Conservation (phyloP, 169 alveolate species). For the Plasmodium relictum region DNA sequence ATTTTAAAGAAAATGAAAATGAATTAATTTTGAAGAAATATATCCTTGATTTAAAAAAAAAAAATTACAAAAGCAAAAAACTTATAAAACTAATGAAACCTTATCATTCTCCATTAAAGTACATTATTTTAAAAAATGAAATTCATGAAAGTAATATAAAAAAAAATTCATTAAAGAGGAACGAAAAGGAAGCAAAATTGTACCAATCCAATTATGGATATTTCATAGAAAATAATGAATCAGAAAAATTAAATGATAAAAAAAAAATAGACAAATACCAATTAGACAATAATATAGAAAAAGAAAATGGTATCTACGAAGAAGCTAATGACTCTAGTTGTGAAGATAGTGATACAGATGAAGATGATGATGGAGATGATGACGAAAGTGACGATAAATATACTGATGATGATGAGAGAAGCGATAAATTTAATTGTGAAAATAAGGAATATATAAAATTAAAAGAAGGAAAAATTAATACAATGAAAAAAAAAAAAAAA, state of each 20-base stretch:
- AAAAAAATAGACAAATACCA: not conserved
- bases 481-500: constrained; percentile 13
- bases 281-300: not conserved
- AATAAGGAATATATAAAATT: not conserved
- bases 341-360: not conserved
- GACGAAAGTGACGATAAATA: not conserved
- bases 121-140: constrained; percentile 70
- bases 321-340: not conserved
- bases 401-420: not conserved
- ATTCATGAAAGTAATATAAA: constrained; percentile 27
- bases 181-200: not conserved
- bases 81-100: constrained; percentile 64
- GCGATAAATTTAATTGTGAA: not conserved
- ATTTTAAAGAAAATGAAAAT: constrained; percentile 53
- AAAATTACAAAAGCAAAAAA: constrained; percentile 64
- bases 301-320: not conserved
- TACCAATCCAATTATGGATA: not conserved
- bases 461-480: not conserved
- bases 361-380: not conserved
- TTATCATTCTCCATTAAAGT: constrained; percentile 75
- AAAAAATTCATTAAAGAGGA: constrained; percentile 18
- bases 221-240: not conserved
- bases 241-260: not conserved
- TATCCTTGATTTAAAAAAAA: constrained; percentile 38
- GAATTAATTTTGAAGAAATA: constrained; percentile 58